phyloP scores from a whole-genome alignment of 2,329 filamentous ascomycete genomes.

The Aspergillus hiratsukae region DNA sequence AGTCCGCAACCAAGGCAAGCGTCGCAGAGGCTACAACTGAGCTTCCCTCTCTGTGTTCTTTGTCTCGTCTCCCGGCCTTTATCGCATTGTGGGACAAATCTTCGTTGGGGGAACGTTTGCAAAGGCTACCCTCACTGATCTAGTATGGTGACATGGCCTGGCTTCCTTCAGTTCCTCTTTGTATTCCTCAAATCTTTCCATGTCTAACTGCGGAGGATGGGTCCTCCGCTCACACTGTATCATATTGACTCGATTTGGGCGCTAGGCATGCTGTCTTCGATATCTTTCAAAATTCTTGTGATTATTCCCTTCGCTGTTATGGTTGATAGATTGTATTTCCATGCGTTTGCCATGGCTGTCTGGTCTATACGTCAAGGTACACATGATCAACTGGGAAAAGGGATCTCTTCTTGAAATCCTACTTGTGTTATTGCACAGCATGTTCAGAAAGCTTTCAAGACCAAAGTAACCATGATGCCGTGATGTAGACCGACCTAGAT shows the following conservation, averaged over 20 bases:
- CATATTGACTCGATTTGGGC: conserved; percentile 11
- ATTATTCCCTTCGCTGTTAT: conserved; percentile 3
- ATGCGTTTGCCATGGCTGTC: conserved; percentile 1
- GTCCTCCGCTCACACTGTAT: conserved; percentile 12
- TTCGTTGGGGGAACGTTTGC: background rate
- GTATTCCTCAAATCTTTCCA: background rate
- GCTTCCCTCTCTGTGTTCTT: conserved; percentile 2
- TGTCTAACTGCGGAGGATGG: conserved; percentile 2
- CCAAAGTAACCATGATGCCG: background rate
- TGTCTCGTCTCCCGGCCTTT: conserved; percentile 5
- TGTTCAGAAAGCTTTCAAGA: background rate
- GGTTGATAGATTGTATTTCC: conserved; percentile 5
- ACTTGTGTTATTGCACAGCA: background rate
- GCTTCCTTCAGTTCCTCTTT: background rate
- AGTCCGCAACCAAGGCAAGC: conserved; percentile 85
- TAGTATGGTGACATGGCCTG: background rate
- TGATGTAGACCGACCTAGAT: background rate
- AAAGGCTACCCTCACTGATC: background rate
- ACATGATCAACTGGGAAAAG: background rate
- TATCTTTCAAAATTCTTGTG: background rate
- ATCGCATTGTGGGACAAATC: background rate
- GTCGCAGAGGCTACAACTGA: conserved; percentile 62
- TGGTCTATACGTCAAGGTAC: background rate
- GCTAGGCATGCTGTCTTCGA: conserved; percentile 4
- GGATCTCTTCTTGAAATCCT: background rate